Conservation (phyloP, 441 rosid species). For the Manihot esculenta region DNA sequence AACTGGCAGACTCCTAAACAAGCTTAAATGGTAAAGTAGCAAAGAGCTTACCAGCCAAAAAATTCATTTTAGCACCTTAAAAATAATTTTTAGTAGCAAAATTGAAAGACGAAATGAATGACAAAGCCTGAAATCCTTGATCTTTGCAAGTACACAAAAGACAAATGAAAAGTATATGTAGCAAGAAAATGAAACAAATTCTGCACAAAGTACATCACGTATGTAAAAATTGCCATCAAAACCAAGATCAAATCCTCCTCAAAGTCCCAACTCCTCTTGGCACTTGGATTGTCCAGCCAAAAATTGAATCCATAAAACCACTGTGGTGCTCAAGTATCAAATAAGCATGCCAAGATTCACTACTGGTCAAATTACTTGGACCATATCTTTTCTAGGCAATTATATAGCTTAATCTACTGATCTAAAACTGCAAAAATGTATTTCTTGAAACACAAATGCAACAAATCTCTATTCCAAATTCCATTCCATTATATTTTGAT, state of each 20-base stretch:
- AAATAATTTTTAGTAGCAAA: background rate
- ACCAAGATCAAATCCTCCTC: background rate
- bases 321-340: background rate
- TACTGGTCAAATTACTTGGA: background rate
- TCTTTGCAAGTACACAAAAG: background rate
- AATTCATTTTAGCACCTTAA: background rate
- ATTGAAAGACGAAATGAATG: background rate
- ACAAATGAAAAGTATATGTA: background rate
- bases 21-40: background rate
- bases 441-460: background rate
- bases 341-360: background rate
- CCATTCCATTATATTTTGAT: background rate
- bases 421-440: background rate
- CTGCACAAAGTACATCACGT: background rate
- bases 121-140: background rate
- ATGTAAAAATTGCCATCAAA: slow-evolving; percentile 5
- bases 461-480: background rate
- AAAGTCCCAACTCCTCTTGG: background rate
- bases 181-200: background rate
- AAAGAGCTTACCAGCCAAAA: background rate
- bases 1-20: background rate
- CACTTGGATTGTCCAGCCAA: background rate
- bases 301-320: background rate
- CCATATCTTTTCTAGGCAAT: background rate
- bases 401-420: background rate